These are phyloP conservation scores for Psidium guajava DNA, from an alignment of 345 rosid genomes.

Conservation along the genomic window DNA sequence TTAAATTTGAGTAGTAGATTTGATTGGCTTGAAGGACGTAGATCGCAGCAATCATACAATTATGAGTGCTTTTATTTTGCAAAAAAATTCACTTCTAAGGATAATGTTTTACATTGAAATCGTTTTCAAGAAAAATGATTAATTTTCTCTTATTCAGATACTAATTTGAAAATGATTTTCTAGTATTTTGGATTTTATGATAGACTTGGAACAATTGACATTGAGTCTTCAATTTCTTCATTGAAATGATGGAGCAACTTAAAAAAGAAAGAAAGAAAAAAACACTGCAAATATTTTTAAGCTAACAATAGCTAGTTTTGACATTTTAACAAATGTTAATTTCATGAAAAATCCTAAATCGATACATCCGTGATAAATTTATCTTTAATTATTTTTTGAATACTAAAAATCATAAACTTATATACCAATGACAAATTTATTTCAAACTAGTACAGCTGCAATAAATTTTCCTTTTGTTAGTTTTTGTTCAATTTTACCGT, in stretches of 20 bases:
- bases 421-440: too few relatives aligned
- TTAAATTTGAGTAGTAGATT: too few relatives aligned
- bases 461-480: too few relatives aligned
- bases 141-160: background rate
- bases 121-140: background rate
- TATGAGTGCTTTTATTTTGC: background rate
- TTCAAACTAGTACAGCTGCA: too few relatives aligned
- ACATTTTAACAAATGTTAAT: background rate
- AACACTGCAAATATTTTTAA: background rate
- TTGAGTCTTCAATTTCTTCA: background rate
- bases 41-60: background rate
- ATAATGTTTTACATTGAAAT: background rate
- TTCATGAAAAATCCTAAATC: too few relatives aligned
- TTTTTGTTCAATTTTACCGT: too few relatives aligned
- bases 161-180: background rate
- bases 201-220: background rate
- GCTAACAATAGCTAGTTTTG: background rate
- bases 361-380: too few relatives aligned
- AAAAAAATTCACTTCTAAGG: background rate
- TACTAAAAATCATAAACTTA: too few relatives aligned
- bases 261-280: background rate
- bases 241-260: background rate
- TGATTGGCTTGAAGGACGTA: background rate
- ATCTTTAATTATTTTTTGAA: too few relatives aligned
- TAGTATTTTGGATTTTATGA: background rate